Percentiles rank a stretch among this genome's conserved stretches.
These are phyloP conservation scores for Mallotus nudiflorus DNA, from an alignment of 345 rosid species.

Conservation along the genomic window DNA sequence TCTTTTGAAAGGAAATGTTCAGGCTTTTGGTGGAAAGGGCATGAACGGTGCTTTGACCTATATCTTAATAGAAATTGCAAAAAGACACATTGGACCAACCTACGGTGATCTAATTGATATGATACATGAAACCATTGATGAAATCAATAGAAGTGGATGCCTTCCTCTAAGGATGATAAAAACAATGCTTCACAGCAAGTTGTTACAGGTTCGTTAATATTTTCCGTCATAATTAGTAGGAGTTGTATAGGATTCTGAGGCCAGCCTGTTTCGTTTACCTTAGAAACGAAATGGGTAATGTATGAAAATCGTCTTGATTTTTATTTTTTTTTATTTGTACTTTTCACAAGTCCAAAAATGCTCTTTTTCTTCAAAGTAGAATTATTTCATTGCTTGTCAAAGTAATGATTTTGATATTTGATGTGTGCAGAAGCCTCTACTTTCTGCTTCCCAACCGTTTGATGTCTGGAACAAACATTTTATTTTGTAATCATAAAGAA, in stretches of 20 bases:
- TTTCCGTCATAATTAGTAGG: no score
- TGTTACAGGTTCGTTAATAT: conserved; percentile 21
- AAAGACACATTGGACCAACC: background rate
- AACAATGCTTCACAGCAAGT: background rate
- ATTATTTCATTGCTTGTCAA: no score
- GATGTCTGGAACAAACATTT: conserved; percentile 17
- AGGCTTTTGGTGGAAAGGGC: conserved; percentile 19
- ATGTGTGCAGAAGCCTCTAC: conserved; percentile 23
- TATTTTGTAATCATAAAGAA: background rate
- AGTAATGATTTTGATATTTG: background rate
- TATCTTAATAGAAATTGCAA: conserved; percentile 14
- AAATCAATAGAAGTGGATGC: conserved; percentile 12
- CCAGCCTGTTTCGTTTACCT: no score
- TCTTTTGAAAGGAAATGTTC: background rate
- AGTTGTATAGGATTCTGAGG: no score
- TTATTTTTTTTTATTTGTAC: no score
- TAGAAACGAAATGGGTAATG: no score
- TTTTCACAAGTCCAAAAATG: no score
- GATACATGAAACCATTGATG: conserved; percentile 13
- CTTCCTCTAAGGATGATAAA: background rate
- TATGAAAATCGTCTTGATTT: no score
- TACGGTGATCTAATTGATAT: conserved; percentile 18
- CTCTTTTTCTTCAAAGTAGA: no score
- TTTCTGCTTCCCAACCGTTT: conserved; percentile 25
- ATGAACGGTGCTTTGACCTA: conserved; percentile 28